Base-by-base conservation (phyloP, 1,284 basidiomycete species). In the Athelia psychrophila region DNA sequence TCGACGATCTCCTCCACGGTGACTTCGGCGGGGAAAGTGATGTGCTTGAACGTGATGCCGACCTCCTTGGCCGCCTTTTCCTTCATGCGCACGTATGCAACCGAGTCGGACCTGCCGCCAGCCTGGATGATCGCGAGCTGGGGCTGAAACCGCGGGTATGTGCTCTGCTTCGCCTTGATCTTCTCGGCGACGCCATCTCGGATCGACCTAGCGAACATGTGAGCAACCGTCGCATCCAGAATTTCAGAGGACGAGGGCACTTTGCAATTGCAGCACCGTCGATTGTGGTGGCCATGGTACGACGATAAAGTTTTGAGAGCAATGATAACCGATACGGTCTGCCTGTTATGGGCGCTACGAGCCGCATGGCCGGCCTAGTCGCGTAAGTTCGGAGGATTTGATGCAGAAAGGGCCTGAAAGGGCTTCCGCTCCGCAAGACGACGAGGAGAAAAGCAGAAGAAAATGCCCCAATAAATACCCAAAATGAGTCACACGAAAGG, bases 71-170 rank as follows among this genome's bases (percentile, higher is more conserved):
- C 93, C 12, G 97, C 97, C 71, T 95, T 97, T 49, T 84, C 79
- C 76, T 99, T 99, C 96, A 98, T 98, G 65, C 93, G 93, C 59
- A 99, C 90, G 74, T 99, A 99, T 50, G 90, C 89, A 30, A 79
- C 77, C 8, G 95, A 98, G 66, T 98, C 96, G 36, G 93, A 87
- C 57, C 91, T 86, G 30, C 84, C 83, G 49, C 97, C 97, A 51
- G 95, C 95, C 73, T 99, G 97, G 52, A 99, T 83, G 72, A 99
- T 95, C 63, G 86, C 89, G 33, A 99, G 83, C 69, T 88, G 83
- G 16, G 95, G 91, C 63, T 88, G 82, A 77, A 99, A 98, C 42
- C 88, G 88, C 22, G 93, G 88, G 68, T 83, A 84, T 55, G 75
- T 76, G 10, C 80, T 66, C 64, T 83, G 81, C 51, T 87, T 68